Base-by-base conservation (phyloP, 495 filamentous ascomycete species). In the Penicillium malachiteum region DNA sequence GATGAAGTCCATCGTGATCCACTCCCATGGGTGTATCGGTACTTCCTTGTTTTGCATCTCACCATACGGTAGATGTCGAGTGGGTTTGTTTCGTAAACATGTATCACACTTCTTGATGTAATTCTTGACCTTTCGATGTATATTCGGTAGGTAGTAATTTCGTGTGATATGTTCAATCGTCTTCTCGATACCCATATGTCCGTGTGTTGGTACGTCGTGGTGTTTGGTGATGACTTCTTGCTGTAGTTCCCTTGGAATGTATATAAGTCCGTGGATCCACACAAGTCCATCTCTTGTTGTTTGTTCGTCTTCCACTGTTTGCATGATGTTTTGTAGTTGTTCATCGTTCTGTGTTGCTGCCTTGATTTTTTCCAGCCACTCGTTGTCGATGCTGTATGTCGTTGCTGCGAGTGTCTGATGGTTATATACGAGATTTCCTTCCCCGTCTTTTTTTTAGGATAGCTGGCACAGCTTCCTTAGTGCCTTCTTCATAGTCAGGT, bases 1-100 rank as follows among this genome's bases (percentile, higher is more conserved):
- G 13, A 65, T 61, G 35, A 70, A 65, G 30, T 70, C 48, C 12
- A 65, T 56, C 1, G 53, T 65, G 14, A 68, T 62, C n/a, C 14
- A 55, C 32, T 55, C 21, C 55, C 40, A 68, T n/a, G 35, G 53
- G 3, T 39, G 0, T 18, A 17, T 55, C 11, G 54, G 52, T 47
- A 40, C 3, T 39, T 50, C 40, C 8, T 49, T 17, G 1, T 56
- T 43, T 38, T 63, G 39, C 16, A 68, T 50, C 10, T 66, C 51
- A 8, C 46, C 14, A 39, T 59, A 59, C 0, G n/a, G 39, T 33
- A 30, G 9, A 10, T 59, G 12, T 50, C 40, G 32, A n/a, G 8
- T 30, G 50, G 17, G 33, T 41, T 59, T 54, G 32, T 54, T 26
- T 42, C 21, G 6, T 44, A 44, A 16, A 31, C 11, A 59, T 0